Conservation (phyloP, 2,329 filamentous ascomycete species). For the Trichoderma atroviride region DNA sequence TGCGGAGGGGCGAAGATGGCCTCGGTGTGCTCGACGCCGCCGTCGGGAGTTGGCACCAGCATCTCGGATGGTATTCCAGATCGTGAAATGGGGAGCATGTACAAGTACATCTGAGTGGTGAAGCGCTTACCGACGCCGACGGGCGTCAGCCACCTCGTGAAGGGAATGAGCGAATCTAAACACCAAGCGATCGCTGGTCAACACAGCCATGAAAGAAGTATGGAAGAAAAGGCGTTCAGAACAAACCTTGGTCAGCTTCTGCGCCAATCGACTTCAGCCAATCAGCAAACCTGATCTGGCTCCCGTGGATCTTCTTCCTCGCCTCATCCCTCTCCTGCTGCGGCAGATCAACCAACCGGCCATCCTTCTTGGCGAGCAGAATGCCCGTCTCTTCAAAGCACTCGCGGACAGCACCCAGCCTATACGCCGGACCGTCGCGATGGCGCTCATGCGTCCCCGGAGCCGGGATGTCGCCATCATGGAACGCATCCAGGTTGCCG, state of each 20-base stretch:
- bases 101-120: slow-evolving; percentile 96
- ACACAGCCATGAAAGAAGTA: background rate
- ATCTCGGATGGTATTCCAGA: slow-evolving; percentile 52
- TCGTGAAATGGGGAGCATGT: slow-evolving; percentile 67
- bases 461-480: slow-evolving; percentile 66
- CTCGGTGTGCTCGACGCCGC: slow-evolving; percentile 67
- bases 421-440: slow-evolving; percentile 70
- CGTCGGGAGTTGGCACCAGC: slow-evolving; percentile 71
- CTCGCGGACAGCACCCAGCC: slow-evolving; percentile 84
- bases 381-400: slow-evolving; percentile 96
- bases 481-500: slow-evolving; percentile 75
- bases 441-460: slow-evolving; percentile 61
- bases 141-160: slow-evolving; percentile 92
- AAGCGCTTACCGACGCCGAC: slow-evolving; percentile 72
- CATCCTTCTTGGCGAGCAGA: slow-evolving; percentile 64
- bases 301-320: slow-evolving; percentile 68
- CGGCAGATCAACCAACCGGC: slow-evolving; percentile 62
- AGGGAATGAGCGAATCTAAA: slow-evolving; percentile 71
- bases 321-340: slow-evolving; percentile 65
- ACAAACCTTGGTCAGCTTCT: slow-evolving; percentile 65
- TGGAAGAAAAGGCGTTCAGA: background rate
- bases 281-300: slow-evolving; percentile 65
- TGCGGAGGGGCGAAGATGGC: slow-evolving; percentile 74
- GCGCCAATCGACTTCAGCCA: slow-evolving; percentile 64
- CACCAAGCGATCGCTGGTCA: too few relatives aligned